These are phyloP conservation scores for Eucalyptus fibrosa DNA, from an alignment of 345 rosid species.

Conservation along the genomic window DNA sequence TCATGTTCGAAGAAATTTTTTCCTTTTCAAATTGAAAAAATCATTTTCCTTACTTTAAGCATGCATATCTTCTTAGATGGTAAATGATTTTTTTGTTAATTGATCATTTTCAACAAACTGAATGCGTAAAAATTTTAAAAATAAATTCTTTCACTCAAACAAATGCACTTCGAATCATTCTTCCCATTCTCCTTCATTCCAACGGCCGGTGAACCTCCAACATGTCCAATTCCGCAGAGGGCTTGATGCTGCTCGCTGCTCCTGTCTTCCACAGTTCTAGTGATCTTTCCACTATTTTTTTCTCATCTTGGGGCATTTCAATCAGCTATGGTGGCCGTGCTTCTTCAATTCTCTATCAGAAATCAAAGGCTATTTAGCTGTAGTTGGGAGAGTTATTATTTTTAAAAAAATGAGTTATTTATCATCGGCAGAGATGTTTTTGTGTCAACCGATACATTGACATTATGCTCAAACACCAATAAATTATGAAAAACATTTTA, in stretches of 20 bases:
- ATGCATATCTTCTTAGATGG: background rate
- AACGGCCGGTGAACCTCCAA: background rate
- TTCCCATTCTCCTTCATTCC: background rate
- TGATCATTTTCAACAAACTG: background rate
- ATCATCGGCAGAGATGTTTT: background rate
- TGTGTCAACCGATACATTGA: background rate
- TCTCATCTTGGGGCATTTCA: background rate
- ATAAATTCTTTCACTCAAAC: background rate
- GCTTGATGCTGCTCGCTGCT: background rate
- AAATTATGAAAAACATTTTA: background rate
- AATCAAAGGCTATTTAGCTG: background rate
- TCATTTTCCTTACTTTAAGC: background rate
- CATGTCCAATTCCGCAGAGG: background rate
- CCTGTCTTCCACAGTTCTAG: background rate
- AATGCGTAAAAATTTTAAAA: background rate
- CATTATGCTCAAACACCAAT: background rate
- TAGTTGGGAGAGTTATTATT: background rate
- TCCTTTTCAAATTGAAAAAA: background rate
- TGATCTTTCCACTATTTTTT: background rate
- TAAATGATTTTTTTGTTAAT: background rate
- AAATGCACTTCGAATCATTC: background rate
- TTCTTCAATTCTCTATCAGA: background rate
- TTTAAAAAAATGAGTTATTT: accelerated
- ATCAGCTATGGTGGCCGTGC: background rate
- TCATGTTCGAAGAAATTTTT: background rate